Percentiles rank a stretch among this genome's conserved stretches.
Conservation (phyloP, 169 alveolate genomes). For the Eimeria praecox region DNA sequence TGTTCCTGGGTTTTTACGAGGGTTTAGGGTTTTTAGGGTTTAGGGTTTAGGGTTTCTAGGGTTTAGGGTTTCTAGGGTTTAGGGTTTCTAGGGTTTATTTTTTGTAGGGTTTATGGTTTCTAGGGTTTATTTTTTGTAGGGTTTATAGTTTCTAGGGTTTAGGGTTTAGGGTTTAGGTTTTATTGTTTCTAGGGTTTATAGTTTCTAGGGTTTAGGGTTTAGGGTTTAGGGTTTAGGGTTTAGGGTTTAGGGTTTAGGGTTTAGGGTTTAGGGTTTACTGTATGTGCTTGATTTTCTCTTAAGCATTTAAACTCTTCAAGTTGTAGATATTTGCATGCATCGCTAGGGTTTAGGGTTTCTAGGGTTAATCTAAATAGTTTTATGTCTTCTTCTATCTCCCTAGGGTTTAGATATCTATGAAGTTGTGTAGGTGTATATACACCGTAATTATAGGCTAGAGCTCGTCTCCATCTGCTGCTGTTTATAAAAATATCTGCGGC, state of each 20-base stretch:
- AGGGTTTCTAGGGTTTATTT: background rate
- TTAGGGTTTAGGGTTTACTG: slow-evolving; percentile 76
- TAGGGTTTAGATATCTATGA: slow-evolving; percentile 80
- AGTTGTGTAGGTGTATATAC: slow-evolving; percentile 81
- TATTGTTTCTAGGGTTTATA: background rate
- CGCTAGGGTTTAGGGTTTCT: slow-evolving; percentile 89
- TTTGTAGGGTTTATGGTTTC: slow-evolving; percentile 28
- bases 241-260: slow-evolving; percentile 38
- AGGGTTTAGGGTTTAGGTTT: slow-evolving; percentile 16
- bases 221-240: slow-evolving; percentile 56
- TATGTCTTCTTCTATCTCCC: slow-evolving; percentile 82
- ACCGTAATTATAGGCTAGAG: slow-evolving; percentile 86
- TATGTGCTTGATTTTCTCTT: slow-evolving; percentile 83
- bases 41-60: background rate
- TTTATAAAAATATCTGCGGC: background rate
- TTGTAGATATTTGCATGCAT: slow-evolving; percentile 90
- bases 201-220: background rate
- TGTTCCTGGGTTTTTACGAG: background rate
- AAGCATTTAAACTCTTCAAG: slow-evolving; percentile 90
- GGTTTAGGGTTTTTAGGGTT: background rate
- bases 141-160: background rate
- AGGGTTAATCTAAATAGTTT: slow-evolving; percentile 86
- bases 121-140: slow-evolving; percentile 39
- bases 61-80: background rate
- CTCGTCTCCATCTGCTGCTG: slow-evolving; percentile 85